Conservation (phyloP, 495 filamentous ascomycete species). For the Neohortaea acidophila region DNA sequence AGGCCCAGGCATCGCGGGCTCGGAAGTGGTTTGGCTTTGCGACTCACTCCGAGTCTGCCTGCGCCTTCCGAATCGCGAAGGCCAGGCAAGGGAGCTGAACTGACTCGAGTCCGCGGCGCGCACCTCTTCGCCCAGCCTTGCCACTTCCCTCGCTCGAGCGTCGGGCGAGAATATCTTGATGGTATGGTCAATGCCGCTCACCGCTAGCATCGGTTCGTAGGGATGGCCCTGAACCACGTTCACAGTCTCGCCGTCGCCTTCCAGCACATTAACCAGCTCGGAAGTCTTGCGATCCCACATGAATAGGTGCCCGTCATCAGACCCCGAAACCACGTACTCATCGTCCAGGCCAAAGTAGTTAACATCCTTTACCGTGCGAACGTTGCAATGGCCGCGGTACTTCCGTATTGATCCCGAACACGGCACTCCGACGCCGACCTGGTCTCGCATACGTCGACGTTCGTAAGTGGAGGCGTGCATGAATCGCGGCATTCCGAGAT, state of each 20-base stretch:
- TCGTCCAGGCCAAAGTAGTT: slow-evolving; percentile 59
- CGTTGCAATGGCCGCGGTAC: slow-evolving; percentile 57
- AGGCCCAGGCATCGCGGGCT: slow-evolving; percentile 4
- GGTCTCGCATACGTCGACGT: slow-evolving; percentile 26
- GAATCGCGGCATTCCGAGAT: slow-evolving; percentile 21
- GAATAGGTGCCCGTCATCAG: slow-evolving; percentile 54
- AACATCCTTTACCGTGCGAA: slow-evolving; percentile 60
- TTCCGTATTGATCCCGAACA: slow-evolving; percentile 41
- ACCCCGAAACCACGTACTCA: slow-evolving; percentile 60
- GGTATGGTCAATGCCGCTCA: slow-evolving; percentile 58
- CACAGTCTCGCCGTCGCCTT: slow-evolving; percentile 58
- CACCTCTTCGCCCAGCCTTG: slow-evolving; percentile 41
- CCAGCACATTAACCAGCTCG: slow-evolving; percentile 50
- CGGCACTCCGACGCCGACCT: slow-evolving; percentile 40
- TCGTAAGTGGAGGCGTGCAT: slow-evolving; percentile 27
- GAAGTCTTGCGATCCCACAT: slow-evolving; percentile 54
- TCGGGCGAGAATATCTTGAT: slow-evolving; percentile 65
- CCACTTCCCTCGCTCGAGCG: slow-evolving; percentile 40
- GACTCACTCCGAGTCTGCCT: not conserved
- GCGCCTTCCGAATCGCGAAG: slow-evolving; percentile 4
- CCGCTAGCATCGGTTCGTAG: slow-evolving; percentile 55
- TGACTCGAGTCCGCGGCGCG: slow-evolving; percentile 21
- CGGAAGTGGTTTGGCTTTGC: slow-evolving; percentile 2
- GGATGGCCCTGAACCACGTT: slow-evolving; percentile 64
- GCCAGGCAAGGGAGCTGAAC: slow-evolving; percentile 27